A percentile compares a stretch with the other conserved stretches of the same genome.
phyloP scores from a whole-genome alignment of 1,284 basidiomycete genomes.

The Moniliella sp. region DNA sequence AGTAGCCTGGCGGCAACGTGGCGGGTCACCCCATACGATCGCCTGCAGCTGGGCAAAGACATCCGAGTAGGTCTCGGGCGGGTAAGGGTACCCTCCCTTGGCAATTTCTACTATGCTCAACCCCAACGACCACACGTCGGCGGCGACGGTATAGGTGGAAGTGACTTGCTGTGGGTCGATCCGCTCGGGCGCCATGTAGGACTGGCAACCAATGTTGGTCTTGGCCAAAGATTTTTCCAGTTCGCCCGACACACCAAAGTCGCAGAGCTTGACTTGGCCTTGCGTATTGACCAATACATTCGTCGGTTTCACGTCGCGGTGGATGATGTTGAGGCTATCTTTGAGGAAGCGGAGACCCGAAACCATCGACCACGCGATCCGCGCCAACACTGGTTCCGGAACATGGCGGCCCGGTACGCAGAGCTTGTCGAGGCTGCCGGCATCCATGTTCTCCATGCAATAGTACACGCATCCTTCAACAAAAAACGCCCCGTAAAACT shows the following conservation, averaged over 20 bases:
- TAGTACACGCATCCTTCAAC: constrained; percentile 96
- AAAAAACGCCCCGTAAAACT: constrained; percentile 96
- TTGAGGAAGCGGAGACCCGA: constrained; percentile 85
- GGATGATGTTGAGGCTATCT: constrained; percentile 86
- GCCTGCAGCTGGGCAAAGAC: constrained; percentile 88
- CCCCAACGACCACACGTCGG: constrained; percentile 95
- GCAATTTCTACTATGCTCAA: constrained; percentile 82
- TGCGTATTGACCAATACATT: constrained; percentile 76
- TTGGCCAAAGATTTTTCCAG: constrained; percentile 86
- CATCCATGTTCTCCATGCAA: constrained; percentile 99
- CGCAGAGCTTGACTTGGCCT: constrained; percentile 80
- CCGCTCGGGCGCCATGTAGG: constrained; percentile 93
- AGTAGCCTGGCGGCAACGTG: constrained; percentile 44
- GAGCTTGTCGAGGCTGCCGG: constrained; percentile 72
- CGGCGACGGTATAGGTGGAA: constrained; percentile 83
- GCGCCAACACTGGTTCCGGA: constrained; percentile 63
- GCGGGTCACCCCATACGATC: constrained; percentile 88
- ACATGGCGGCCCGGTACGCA: constrained; percentile 39
- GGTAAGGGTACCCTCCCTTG: constrained; percentile 79
- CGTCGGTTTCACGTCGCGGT: constrained; percentile 80
- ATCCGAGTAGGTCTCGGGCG: constrained; percentile 90
- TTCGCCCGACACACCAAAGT: constrained; percentile 93
- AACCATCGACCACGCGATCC: constrained; percentile 63
- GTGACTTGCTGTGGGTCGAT: constrained; percentile 78
- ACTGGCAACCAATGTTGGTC: constrained; percentile 95